Percentiles rank a stretch among this genome's conserved stretches.
Evolutionary conservation across 352 stramenopile species (phyloP).

Genomic region (Phytopythium cucurbitacearum): DNA sequence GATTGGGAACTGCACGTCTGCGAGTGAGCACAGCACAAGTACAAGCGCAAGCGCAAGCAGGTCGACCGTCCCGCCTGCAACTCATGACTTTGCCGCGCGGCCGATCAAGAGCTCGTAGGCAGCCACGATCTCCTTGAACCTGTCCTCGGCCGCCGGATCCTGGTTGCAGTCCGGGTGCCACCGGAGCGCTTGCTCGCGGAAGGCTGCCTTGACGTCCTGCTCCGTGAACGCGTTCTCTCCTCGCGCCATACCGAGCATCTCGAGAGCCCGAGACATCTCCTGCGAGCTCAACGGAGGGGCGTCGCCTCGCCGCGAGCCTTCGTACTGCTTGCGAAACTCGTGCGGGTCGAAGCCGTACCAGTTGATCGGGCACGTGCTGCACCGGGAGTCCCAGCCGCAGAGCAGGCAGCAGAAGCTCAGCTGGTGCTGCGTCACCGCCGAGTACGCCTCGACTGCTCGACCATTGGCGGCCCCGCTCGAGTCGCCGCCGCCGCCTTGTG

Average conservation of each 20-base stretch:
- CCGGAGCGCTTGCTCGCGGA: constrained; percentile 72
- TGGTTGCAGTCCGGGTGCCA: constrained; percentile 93
- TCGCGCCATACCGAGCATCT: constrained; percentile 16
- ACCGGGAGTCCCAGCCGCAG: constrained; percentile 57
- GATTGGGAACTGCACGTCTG: too few relatives aligned
- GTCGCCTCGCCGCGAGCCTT: not conserved
- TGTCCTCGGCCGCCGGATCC: constrained; percentile 58
- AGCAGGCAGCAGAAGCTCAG: constrained; percentile 71
- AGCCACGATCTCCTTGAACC: constrained; percentile 84
- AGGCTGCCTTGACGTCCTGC: constrained; percentile 44
- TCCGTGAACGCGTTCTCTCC: constrained; percentile 8
- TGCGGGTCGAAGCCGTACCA: constrained; percentile 58
- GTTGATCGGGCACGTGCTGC: constrained; percentile 58
- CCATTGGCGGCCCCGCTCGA: constrained; percentile 5
- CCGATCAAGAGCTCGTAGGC: constrained; percentile 85
- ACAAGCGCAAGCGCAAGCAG: too few relatives aligned
- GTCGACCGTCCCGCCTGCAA: too few relatives aligned
- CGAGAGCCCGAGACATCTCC: constrained; percentile 18
- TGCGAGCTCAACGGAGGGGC: constrained; percentile 3
- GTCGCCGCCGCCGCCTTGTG: not conserved
- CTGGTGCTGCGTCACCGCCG: constrained; percentile 39
- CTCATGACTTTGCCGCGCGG: constrained; percentile 2
- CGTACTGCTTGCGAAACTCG: constrained; percentile 28
- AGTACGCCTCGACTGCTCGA: constrained; percentile 15
- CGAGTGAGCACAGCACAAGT: too few relatives aligned